Evolutionary conservation across 2,329 filamentous ascomycete species (phyloP).

Genomic region (Thelonectria olida): DNA sequence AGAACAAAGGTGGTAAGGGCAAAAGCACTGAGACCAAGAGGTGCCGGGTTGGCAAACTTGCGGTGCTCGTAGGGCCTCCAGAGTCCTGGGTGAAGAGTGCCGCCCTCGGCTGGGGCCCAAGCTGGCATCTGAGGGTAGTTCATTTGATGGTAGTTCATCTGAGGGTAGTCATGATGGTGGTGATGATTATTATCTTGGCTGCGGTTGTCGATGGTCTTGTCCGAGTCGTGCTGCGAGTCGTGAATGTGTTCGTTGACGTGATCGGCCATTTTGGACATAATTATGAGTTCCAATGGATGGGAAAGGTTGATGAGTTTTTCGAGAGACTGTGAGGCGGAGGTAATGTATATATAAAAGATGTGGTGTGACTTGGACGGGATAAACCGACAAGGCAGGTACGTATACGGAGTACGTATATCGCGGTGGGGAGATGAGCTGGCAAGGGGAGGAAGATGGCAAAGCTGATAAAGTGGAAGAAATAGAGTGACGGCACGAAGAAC

Average conservation of each 20-base stretch:
- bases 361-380: conserved; percentile 19
- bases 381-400: conserved; percentile 10
- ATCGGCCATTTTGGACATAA: conserved; percentile 32
- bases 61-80: conserved; percentile 71
- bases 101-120: conserved; percentile 66
- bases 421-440: conserved; percentile 5
- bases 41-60: conserved; percentile 83
- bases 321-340: conserved; percentile 2
- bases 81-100: conserved; percentile 76
- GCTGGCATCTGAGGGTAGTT: no score
- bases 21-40: conserved; percentile 80
- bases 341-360: conserved; percentile 6
- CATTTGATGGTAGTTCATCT: conserved; percentile 38
- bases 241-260: conserved; percentile 31
- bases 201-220: conserved; percentile 37
- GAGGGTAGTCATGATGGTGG: conserved; percentile 39
- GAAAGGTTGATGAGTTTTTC: background rate
- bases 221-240: conserved; percentile 34
- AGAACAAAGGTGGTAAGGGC: conserved; percentile 86
- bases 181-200: conserved; percentile 28
- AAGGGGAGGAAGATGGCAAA: background rate
- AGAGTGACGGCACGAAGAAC: conserved; percentile 15
- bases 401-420: conserved; percentile 6
- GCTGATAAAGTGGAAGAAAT: conserved; percentile 6
- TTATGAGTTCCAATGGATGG: conserved; percentile 6